Conservation (phyloP, 176 grass and related monocot genomes). For the Leersia perrieri region DNA sequence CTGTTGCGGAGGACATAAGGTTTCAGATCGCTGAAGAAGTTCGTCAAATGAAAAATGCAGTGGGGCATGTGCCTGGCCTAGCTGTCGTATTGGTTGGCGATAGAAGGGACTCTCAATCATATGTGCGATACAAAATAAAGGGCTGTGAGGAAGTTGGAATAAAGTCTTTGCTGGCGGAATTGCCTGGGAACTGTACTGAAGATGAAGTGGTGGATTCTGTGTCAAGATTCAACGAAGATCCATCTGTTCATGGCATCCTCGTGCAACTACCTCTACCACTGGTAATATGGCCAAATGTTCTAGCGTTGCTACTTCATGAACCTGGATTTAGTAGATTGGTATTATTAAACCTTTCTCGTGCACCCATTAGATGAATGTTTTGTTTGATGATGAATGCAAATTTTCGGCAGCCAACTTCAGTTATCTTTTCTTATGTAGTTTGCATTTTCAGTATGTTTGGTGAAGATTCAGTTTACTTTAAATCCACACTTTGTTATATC, state of each 20-base stretch:
- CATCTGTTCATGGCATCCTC: constrained; percentile 89
- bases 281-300: constrained; percentile 43
- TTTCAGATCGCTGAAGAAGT: constrained; percentile 66
- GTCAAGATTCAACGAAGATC: constrained; percentile 71
- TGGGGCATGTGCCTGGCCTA: constrained; percentile 66
- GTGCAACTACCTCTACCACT: constrained; percentile 89
- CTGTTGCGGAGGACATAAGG: constrained; percentile 80
- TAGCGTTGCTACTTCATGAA: background rate
- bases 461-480: constrained; percentile 16
- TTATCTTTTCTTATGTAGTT: background rate
- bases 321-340: constrained; percentile 7
- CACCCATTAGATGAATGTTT: background rate
- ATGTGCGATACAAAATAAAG: constrained; percentile 80
- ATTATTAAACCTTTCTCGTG: background rate
- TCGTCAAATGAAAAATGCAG: constrained; percentile 48
- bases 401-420: background rate
- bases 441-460: background rate
- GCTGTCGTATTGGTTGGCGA: constrained; percentile 80
- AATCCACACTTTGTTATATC: background rate
- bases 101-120: constrained; percentile 83
- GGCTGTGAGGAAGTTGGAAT: constrained; percentile 89
- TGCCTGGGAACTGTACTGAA: constrained; percentile 67
- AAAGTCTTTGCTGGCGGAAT: constrained; percentile 62
- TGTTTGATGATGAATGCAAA: background rate
- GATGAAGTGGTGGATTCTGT: constrained; percentile 68